phyloP scores from a whole-genome alignment of 2,329 filamentous ascomycete genomes.

The Lasiodiplodia citricola region DNA sequence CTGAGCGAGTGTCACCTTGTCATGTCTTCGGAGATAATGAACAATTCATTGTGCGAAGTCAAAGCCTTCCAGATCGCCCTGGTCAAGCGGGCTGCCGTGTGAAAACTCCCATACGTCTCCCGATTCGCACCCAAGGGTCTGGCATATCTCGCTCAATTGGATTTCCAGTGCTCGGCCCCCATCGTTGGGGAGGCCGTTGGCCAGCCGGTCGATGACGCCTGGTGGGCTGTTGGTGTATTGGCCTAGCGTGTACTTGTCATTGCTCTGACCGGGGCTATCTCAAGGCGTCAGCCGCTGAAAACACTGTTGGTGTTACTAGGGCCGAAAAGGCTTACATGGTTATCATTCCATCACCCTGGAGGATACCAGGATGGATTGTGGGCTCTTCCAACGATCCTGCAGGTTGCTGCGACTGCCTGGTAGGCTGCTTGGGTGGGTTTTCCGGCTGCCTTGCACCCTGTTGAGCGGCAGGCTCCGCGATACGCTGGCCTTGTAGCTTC shows the following conservation, averaged over 20 bases:
- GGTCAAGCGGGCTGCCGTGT: neutral
- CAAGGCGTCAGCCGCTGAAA: neutral
- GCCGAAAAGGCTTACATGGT: neutral
- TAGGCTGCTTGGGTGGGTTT: neutral
- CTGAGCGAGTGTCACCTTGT: neutral
- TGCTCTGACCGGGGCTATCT: neutral
- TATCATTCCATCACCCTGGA: neutral
- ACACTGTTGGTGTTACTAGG: neutral
- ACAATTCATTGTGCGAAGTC: neutral
- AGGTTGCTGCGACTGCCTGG: neutral
- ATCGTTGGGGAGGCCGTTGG: neutral
- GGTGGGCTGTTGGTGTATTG: neutral
- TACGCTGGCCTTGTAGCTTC: neutral
- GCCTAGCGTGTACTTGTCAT: neutral
- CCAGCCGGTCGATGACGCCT: neutral
- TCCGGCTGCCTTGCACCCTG: neutral
- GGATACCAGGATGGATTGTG: neutral
- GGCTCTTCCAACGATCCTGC: neutral
- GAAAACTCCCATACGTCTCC: neutral
- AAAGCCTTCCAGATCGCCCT: neutral
- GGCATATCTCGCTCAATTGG: neutral
- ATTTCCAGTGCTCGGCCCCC: neutral
- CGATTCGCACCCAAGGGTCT: neutral
- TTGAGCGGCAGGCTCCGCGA: neutral
- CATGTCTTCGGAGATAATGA: neutral